These are phyloP conservation scores for Zarea fungicola DNA, from an alignment of 2,329 filamentous ascomycete species.

Conservation along the genomic window DNA sequence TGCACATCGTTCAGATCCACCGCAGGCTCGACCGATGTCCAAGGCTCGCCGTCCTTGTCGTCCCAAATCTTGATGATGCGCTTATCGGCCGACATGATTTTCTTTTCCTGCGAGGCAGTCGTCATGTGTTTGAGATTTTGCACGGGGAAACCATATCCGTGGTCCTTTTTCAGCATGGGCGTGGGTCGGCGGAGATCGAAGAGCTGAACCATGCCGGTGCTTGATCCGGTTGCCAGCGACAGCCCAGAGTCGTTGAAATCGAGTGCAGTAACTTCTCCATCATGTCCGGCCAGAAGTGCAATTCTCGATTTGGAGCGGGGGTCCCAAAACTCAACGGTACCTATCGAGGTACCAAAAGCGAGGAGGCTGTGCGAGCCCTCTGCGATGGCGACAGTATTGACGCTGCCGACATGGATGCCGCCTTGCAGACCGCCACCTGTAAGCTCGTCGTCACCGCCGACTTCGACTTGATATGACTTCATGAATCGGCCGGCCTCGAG, in stretches of 20 bases:
- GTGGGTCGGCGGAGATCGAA: slow-evolving; percentile 88
- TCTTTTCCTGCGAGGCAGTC: slow-evolving; percentile 70
- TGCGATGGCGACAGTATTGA: slow-evolving; percentile 83
- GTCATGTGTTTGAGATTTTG: slow-evolving; percentile 74
- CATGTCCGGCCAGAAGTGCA: slow-evolving; percentile 64
- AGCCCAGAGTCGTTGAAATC: slow-evolving; percentile 82
- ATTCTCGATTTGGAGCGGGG: slow-evolving; percentile 76
- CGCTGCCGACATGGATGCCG: slow-evolving; percentile 75
- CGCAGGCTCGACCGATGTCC: slow-evolving; percentile 91
- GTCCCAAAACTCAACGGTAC: slow-evolving; percentile 98
- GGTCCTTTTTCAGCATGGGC: slow-evolving; percentile 84
- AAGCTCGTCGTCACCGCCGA: slow-evolving; percentile 73
- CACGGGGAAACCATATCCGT: slow-evolving; percentile 90
- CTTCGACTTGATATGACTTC: slow-evolving; percentile 86
- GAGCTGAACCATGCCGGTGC: slow-evolving; percentile 78
- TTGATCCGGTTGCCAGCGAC: slow-evolving; percentile 81
- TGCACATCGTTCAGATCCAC: slow-evolving; percentile 94
- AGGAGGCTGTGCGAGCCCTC: slow-evolving; percentile 84
- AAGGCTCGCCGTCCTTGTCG: slow-evolving; percentile 72
- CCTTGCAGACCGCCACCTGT: slow-evolving; percentile 77
- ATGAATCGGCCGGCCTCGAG: slow-evolving; percentile 90
- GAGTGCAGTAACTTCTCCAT: slow-evolving; percentile 76
- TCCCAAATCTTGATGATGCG: slow-evolving; percentile 98
- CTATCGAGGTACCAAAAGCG: slow-evolving; percentile 88
- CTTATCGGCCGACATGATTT: slow-evolving; percentile 89